These are phyloP conservation scores for Skeletonema grethae DNA, from an alignment of 108 stramenopile genomes.

Conservation along the genomic window DNA sequence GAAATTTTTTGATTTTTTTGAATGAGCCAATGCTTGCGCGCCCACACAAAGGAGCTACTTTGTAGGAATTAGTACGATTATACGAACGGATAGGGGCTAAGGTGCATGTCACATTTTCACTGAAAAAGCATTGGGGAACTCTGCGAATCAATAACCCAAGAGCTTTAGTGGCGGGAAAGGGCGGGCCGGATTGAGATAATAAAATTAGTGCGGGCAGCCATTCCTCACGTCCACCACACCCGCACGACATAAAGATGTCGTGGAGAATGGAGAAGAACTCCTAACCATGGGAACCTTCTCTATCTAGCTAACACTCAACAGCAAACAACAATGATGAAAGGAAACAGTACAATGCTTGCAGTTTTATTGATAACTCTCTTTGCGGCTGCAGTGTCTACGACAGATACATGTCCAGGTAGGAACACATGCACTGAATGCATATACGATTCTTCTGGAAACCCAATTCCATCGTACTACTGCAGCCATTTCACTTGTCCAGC, in stretches of 20 bases:
- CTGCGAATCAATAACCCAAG: no score
- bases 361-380: neutral
- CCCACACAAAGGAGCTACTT: neutral
- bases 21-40: neutral
- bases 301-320: no score
- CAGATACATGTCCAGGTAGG: neutral
- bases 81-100: no score
- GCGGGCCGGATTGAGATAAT: no score
- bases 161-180: neutral
- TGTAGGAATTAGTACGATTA: neutral
- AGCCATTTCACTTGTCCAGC: neutral
- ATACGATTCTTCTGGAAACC: neutral
- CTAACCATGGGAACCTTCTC: no score
- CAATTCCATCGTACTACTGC: neutral
- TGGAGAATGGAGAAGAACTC: no score
- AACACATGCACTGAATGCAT: neutral
- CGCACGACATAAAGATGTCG: no score
- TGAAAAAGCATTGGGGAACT: neutral
- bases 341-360: neutral
- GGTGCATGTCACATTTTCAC: no score
- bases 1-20: neutral
- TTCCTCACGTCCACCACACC: no score
- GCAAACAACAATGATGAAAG: neutral
- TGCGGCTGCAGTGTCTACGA: neutral
- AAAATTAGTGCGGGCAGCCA: no score